Percentiles rank a stretch among this genome's conserved stretches.
Evolutionary conservation across 768 basidiomycete species (phyloP).

Genomic region (Clathrus columnatus): DNA sequence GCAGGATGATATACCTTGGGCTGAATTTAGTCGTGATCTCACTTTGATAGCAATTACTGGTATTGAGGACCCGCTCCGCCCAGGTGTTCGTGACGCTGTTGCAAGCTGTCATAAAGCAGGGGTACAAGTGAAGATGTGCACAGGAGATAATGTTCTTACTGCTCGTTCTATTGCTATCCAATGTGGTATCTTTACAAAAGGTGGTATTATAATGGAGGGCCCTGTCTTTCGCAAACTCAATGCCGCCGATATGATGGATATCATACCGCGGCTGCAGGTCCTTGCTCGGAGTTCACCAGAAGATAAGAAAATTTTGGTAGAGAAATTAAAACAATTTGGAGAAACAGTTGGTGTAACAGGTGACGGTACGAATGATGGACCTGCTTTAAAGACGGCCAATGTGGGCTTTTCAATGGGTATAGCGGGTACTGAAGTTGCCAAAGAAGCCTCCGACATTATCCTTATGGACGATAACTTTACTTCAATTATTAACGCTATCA

Average conservation of each 20-base stretch:
- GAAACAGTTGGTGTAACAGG: constrained; percentile 95
- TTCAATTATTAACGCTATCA: constrained; percentile 94
- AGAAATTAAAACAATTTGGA: constrained; percentile 76
- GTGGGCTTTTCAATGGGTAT: constrained; percentile 98
- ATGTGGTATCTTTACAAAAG: constrained; percentile 89
- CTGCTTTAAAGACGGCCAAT: constrained; percentile 89
- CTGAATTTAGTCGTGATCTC: constrained; percentile 58
- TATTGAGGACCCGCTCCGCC: constrained; percentile 92
- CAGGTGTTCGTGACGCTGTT: constrained; percentile 85
- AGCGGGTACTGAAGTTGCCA: constrained; percentile 95
- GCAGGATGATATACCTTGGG: constrained; percentile 54
- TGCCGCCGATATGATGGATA: constrained; percentile 60
- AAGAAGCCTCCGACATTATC: constrained; percentile 98
- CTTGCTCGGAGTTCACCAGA: constrained; percentile 96
- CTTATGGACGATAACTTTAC: constrained; percentile 97
- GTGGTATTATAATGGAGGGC: constrained; percentile 97
- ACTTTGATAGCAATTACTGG: constrained; percentile 87
- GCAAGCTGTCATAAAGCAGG: constrained; percentile 81
- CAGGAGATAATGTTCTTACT: constrained; percentile 93
- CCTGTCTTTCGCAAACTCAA: constrained; percentile 81
- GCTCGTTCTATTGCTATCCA: constrained; percentile 94
- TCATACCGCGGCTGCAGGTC: constrained; percentile 90
- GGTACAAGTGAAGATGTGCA: constrained; percentile 95
- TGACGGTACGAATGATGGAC: constrained; percentile 97
- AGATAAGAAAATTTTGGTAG: constrained; percentile 91